Conservation (phyloP, 306 rosid genomes). For the Dalbergia cultrata region DNA sequence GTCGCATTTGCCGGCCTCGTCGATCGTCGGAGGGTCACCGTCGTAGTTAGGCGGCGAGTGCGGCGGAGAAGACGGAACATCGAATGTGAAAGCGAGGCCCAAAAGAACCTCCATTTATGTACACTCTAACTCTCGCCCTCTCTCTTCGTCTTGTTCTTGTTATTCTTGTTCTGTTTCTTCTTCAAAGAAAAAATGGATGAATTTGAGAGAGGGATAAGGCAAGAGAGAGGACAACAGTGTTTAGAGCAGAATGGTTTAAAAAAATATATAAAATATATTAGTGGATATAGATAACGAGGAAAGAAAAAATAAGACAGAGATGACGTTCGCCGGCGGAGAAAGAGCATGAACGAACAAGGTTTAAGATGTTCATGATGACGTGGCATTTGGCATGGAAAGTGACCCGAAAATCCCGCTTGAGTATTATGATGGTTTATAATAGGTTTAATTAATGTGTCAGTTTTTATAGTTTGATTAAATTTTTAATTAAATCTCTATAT, state of each 20-base stretch:
- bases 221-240: not conserved
- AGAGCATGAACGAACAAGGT: constrained; percentile 31
- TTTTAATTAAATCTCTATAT: too few species aligned
- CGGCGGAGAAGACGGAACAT: constrained; percentile 48
- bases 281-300: not conserved
- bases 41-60: constrained; percentile 19
- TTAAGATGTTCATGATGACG: constrained; percentile 56
- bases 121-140: constrained; percentile 42
- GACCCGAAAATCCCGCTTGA: constrained; percentile 31
- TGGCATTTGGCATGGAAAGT: constrained; percentile 37
- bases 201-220: not conserved
- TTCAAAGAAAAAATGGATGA: not conserved
- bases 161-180: constrained; percentile 31
- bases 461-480: too few species aligned
- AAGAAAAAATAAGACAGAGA: not conserved
- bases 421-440: not conserved
- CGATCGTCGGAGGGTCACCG: not conserved
- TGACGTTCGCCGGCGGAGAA: constrained; percentile 44
- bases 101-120: constrained; percentile 65
- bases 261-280: not conserved
- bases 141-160: constrained; percentile 43
- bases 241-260: not conserved
- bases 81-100: constrained; percentile 62
- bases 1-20: constrained; percentile 3
- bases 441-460: not conserved